A percentile compares a stretch with the other conserved stretches of the same genome.
Evolutionary conservation across 192 early-diverging fungal species (phyloP).

Genomic region (Phycomyces blakesleeanus): DNA sequence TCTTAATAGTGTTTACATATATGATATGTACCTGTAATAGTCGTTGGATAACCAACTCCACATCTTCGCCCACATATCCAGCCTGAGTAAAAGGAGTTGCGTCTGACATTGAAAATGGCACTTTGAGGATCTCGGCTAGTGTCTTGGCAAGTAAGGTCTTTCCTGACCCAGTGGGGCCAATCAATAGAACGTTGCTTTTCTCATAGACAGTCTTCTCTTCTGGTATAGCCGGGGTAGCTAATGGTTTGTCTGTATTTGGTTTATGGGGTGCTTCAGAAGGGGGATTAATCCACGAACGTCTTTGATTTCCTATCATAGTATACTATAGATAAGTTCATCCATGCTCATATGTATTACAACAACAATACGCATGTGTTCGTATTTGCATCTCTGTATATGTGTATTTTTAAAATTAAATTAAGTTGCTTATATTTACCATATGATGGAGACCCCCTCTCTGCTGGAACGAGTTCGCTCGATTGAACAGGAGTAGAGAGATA

Average conservation of each 20-base stretch:
- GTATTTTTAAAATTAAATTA: too few species aligned
- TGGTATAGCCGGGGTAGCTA: neutral
- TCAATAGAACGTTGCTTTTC: conserved; percentile 85
- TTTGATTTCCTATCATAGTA: conserved; percentile 5
- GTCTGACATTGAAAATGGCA: conserved; percentile 87
- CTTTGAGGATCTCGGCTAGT: conserved; percentile 75
- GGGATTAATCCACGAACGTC: conserved; percentile 30
- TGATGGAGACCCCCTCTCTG: neutral
- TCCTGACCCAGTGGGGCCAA: conserved; percentile 86
- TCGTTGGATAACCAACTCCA: conserved; percentile 80
- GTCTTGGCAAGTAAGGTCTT: conserved; percentile 84
- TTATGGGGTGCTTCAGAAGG: conserved; percentile 18
- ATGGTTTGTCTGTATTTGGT: neutral
- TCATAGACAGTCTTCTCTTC: conserved; percentile 59
- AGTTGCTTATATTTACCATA: too few species aligned
- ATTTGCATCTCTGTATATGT: too few species aligned
- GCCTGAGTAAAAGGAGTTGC: conserved; percentile 90
- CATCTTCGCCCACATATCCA: conserved; percentile 91
- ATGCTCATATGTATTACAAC: neutral
- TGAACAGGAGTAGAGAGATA: conserved; percentile 11
- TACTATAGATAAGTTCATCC: neutral
- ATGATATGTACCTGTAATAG: conserved; percentile 59
- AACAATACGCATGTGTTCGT: too few species aligned
- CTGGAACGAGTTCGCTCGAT: conserved; percentile 1
- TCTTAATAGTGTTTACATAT: too few species aligned